Base-by-base conservation (phyloP, 2,329 filamentous ascomycete species). In the Fusarium lyarnte region DNA sequence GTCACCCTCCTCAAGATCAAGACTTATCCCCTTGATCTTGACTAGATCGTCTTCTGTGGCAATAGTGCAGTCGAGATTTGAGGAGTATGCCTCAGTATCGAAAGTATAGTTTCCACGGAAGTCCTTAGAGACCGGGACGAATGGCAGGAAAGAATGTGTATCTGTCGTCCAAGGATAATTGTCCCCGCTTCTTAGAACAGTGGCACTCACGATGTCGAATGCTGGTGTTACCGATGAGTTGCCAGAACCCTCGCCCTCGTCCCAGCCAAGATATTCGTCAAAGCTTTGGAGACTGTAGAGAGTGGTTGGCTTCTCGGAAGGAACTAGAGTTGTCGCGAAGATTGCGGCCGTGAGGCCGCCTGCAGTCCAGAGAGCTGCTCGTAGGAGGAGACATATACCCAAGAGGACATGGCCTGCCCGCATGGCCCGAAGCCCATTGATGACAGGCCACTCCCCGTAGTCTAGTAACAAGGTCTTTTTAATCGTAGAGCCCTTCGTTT, bases 111-210 rank as follows among this genome's bases (percentile, higher is more conserved):
- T 58, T 13, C 42, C 33, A 1, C 4, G 33, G 21, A n/a, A 35
- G 3, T 14, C 17, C 2, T 13, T 29, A 0, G 23, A 19, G 12
- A 3, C 11, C 1, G 33, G 54, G 0, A 4, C 1, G 21, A 38
- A 58, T 10, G 55, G 55, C 1, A 49, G 13, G 25, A 58, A 51
- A 8, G 55, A 51, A 13, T 58, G 25, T n/a, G 33, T 51, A 8
- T 58, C 33, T 12, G 55, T 58, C 17, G 55, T 58, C 55, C 55
- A 58, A 17, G 55, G 42, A 23, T 58, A 51, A 14, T 31, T 29
- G 0, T 39, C 42, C 0, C 55, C 55, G 0, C n/a, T 39, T 16
- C 55, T 58, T 3, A 58, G 6, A 4, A 58, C 33, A 0, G 55
- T 58, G 0, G 55, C 55, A 36, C 55, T 58, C 4, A 58, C 55